Percentiles rank a stretch among this genome's conserved stretches.
Conservation (phyloP, 169 alveolate species). For the Fabrea salina region DNA sequence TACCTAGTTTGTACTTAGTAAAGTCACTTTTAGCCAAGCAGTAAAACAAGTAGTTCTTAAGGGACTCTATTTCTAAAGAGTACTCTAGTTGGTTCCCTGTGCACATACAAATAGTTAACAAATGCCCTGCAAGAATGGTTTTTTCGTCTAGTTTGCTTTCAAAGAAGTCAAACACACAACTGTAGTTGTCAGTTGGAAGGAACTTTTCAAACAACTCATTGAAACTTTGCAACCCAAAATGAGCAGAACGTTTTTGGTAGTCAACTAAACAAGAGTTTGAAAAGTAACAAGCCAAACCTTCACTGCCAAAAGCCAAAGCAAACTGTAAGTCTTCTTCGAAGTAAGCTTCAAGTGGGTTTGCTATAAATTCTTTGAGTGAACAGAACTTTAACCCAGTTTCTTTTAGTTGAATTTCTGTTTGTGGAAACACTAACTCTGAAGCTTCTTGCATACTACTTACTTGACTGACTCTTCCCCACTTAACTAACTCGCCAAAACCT, state of each 20-base stretch:
- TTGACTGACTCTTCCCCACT: slow-evolving; percentile 10
- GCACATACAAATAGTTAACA: no score
- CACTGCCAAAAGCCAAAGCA: neutral
- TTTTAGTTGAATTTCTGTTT: neutral
- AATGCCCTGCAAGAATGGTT: no score
- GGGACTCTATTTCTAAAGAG: no score
- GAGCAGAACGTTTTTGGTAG: neutral
- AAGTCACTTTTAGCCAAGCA: no score
- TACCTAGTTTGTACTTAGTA: no score
- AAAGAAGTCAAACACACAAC: no score
- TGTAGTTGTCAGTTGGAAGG: no score
- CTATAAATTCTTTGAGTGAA: neutral
- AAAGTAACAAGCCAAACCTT: neutral
- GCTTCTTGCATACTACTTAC: neutral
- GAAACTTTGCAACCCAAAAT: neutral
- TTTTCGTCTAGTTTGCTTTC: no score
- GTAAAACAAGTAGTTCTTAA: no score
- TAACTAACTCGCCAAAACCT: slow-evolving; percentile 13
- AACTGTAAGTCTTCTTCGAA: neutral
- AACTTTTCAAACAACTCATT: neutral
- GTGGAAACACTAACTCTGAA: neutral
- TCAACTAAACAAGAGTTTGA: neutral
- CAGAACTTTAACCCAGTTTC: neutral
- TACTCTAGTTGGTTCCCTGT: no score
- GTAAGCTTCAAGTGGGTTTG: neutral